Evolutionary conservation across 2,329 filamentous ascomycete species (phyloP), one percentile per base, ranked within the genome.

Genomic region (Colletotrichum sp.): DNA sequence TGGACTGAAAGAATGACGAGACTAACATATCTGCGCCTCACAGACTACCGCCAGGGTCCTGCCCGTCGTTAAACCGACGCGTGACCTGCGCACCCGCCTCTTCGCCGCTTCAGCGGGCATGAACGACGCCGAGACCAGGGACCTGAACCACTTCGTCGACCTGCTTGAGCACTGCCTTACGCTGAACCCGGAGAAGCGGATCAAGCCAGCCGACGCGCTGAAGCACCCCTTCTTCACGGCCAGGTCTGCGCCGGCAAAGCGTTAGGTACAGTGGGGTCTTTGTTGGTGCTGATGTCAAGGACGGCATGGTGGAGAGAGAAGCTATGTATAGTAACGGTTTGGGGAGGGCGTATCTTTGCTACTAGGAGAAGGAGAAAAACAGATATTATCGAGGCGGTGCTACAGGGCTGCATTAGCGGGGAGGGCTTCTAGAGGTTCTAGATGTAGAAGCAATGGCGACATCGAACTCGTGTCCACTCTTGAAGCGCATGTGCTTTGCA

Each of bases 101-200:
- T 89, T 94, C 83, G 92, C 93, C 77, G 95, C 93, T 27, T 93
- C 93, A 8, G 92, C 91, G 72, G 94, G 93, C 68, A 93, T 98
- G 89, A 92, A 89, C 66, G 94, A 96, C 77, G 88, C 88, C 12
- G 95, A 97, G 83, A 88, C 91, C 52, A 94, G 93, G 83, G 95
- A 98, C 80, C 87, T 98, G 77, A 93, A 94, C 75, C 89, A 94
- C 69, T 98, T 99, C 84, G 90, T 95, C 79, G 96, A 99, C 84
- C 87, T 99, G 65, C 87, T 99, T 73, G 96, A 98, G 82, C 93
- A 94, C 71, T 99, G 96, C 83, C 88, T 99, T 78, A 92, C 93
- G 75, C 90, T 99, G 78, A 98, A 99, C 82, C 95, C 96, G 1
- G 96, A 98, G 83, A 98, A 98, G 88, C 92, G 97, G 78, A 95